These are phyloP conservation scores for Hymenochaete sp. DNA, from an alignment of 1,284 basidiomycete genomes.

Conservation along the genomic window DNA sequence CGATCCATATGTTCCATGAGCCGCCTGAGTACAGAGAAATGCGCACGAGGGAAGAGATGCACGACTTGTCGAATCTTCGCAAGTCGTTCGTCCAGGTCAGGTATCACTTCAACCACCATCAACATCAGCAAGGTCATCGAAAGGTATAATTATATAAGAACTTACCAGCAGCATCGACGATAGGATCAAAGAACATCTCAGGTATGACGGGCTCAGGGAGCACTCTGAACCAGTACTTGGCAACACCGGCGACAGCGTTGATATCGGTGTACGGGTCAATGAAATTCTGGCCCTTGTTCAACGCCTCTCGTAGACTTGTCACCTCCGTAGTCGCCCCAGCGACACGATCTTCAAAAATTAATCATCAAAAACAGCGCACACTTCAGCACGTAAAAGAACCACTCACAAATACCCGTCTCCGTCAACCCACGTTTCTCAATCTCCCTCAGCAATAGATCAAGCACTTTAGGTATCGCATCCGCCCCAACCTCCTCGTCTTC, in stretches of 20 bases:
- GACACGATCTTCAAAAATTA: conserved; percentile 51
- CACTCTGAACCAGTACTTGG: conserved; percentile 77
- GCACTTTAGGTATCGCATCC: conserved; percentile 54
- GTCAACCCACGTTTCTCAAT: conserved; percentile 66
- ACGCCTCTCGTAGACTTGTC: conserved; percentile 56
- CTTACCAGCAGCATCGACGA: conserved; percentile 65
- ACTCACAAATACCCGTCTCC: conserved; percentile 76
- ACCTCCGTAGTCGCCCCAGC: conserved; percentile 70
- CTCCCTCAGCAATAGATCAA: conserved; percentile 57
- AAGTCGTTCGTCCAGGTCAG: conserved; percentile 59
- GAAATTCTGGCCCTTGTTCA: conserved; percentile 66
- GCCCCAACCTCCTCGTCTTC: conserved; percentile 37
- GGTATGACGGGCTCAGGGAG: conserved; percentile 75
- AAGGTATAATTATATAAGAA: conserved; percentile 15
- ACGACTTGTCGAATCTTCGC: conserved; percentile 56
- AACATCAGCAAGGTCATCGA: conserved; percentile 1
- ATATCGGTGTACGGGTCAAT: conserved; percentile 57
- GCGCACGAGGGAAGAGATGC: conserved; percentile 55
- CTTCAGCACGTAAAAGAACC: neutral
- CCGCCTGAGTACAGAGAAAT: conserved; percentile 68
- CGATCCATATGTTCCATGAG: conserved; percentile 76
- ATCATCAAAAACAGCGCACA: neutral
- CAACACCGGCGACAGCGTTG: conserved; percentile 69
- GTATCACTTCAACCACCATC: conserved; percentile 39
- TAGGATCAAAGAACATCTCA: conserved; percentile 51